Evolutionary conservation across 257 asterid genomes (phyloP).

Genomic region (Solanum virginianum): DNA sequence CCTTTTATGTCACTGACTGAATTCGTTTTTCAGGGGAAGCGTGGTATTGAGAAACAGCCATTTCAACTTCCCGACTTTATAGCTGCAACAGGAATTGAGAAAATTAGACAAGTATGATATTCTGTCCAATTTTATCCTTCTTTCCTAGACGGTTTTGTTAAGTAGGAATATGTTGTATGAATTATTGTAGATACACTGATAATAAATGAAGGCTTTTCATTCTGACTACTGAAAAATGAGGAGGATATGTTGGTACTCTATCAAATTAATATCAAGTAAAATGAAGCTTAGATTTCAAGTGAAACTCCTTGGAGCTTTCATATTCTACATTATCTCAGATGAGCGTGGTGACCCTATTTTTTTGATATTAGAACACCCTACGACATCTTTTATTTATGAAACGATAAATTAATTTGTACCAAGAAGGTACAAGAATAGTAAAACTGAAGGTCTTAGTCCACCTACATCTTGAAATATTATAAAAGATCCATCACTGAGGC

Average conservation of each 20-base stretch:
- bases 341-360: background rate
- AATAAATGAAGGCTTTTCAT: background rate
- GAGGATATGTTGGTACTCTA: background rate
- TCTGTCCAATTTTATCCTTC: background rate
- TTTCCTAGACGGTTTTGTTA: background rate
- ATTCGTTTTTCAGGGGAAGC: conserved; percentile 76
- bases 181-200: background rate
- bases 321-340: background rate
- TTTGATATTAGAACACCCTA: background rate
- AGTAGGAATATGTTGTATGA: background rate
- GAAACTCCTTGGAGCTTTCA: background rate
- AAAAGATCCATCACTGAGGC: background rate
- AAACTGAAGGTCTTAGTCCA: background rate
- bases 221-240: background rate
- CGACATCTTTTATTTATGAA: background rate
- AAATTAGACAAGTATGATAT: conserved; percentile 85
- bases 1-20: conserved; percentile 26
- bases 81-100: conserved; percentile 99
- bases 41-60: conserved; percentile 94
- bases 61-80: conserved; percentile 98
- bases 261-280: background rate
- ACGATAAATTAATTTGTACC: background rate
- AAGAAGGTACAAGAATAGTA: background rate
- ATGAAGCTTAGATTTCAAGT: background rate
- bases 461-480: background rate